phyloP scores from a whole-genome alignment of 2,329 filamentous ascomycete species.

The Verticillium nubilum region DNA sequence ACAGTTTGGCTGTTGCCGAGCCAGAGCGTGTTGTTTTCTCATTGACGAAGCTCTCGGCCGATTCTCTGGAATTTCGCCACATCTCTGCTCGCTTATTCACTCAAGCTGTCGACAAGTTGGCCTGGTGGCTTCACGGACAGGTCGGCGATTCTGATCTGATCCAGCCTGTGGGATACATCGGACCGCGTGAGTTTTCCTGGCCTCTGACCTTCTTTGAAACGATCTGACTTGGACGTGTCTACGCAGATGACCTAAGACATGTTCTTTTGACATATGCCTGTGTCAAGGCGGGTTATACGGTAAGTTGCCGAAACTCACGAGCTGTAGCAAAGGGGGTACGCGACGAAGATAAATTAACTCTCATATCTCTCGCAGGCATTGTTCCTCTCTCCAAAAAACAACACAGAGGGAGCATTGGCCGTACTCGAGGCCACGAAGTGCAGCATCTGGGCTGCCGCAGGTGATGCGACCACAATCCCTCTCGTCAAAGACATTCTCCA shows the following conservation, averaged over 20 bases:
- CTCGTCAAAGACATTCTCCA: slow-evolving; percentile 17
- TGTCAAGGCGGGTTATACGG: slow-evolving; percentile 26
- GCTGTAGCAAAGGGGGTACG: neutral
- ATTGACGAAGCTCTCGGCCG: slow-evolving; percentile 2
- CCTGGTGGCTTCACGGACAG: slow-evolving; percentile 21
- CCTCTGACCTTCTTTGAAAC: neutral
- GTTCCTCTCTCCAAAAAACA: slow-evolving; percentile 28
- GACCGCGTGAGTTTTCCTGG: slow-evolving; percentile 21
- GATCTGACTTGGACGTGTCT: neutral
- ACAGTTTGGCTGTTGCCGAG: slow-evolving; percentile 17
- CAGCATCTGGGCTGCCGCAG: slow-evolving; percentile 21
- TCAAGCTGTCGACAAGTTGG: slow-evolving; percentile 21
- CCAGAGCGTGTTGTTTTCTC: slow-evolving; percentile 16
- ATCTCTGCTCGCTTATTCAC: slow-evolving; percentile 19
- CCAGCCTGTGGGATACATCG: slow-evolving; percentile 22
- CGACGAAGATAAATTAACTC: neutral
- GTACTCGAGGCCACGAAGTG: slow-evolving; percentile 25
- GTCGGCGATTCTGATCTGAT: slow-evolving; percentile 12
- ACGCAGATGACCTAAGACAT: slow-evolving; percentile 23
- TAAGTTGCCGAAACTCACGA: too few species aligned
- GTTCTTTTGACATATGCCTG: slow-evolving; percentile 22
- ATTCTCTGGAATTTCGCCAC: slow-evolving; percentile 12
- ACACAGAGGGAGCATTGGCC: slow-evolving; percentile 21
- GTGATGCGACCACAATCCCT: slow-evolving; percentile 10
- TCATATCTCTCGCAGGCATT: slow-evolving; percentile 17